phyloP scores from a whole-genome alignment of 768 basidiomycete species.

The Leccinum broughii region DNA sequence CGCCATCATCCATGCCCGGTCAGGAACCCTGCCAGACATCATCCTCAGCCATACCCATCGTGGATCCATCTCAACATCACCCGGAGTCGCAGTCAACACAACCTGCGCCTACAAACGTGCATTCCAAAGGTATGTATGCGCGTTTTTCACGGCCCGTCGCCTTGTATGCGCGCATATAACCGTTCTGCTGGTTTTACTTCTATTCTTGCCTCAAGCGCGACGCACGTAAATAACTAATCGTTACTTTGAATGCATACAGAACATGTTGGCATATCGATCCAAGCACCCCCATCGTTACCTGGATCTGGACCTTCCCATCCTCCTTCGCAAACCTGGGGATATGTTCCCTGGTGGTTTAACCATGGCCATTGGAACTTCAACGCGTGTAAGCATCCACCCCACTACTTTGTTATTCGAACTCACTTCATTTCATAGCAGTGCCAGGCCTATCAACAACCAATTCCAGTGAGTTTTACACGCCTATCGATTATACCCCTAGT shows the following conservation, averaged over 20 bases:
- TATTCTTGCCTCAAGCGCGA: neutral
- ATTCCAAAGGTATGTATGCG: constrained; percentile 7
- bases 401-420: neutral
- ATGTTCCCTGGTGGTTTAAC: neutral
- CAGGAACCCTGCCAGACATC: neutral
- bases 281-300: constrained; percentile 4
- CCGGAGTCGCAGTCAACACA: neutral
- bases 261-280: constrained; percentile 13
- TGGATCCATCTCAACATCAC: neutral
- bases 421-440: constrained; percentile 6
- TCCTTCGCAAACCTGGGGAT: neutral
- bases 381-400: constrained; percentile 6
- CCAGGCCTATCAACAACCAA: neutral
- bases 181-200: neutral
- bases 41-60: neutral
- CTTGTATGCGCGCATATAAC: neutral
- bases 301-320: neutral
- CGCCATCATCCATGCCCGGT: neutral
- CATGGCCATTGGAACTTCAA: constrained; percentile 13
- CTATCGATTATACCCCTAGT: neutral
- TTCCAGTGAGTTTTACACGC: constrained; percentile 10
- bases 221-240: neutral
- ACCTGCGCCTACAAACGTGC: neutral
- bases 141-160: neutral
- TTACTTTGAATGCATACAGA: constrained; percentile 10